Conservation (phyloP, 2,329 filamentous ascomycete genomes). For the Fusarium virguliforme region DNA sequence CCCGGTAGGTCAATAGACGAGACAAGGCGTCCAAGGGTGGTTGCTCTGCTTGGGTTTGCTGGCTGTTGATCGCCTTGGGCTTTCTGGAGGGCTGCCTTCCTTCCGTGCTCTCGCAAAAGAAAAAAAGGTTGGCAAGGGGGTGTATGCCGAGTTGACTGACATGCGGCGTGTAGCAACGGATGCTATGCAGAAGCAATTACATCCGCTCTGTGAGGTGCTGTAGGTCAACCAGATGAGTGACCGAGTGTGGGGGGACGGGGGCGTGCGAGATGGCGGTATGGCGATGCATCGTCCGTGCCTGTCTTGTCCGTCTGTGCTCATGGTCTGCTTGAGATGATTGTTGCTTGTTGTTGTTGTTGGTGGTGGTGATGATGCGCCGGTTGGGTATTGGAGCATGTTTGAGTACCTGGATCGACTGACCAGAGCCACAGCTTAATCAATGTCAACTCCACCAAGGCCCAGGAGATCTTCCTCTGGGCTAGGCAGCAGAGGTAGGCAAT, state of each 20-base stretch:
- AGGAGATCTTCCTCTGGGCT: slow-evolving; percentile 3
- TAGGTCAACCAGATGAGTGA: slow-evolving; percentile 32
- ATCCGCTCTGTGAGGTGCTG: slow-evolving; percentile 6
- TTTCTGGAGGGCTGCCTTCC: slow-evolving; percentile 21
- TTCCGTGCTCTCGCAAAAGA: slow-evolving; percentile 6
- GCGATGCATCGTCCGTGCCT: slow-evolving; percentile 19
- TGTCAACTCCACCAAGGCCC: slow-evolving; percentile 18
- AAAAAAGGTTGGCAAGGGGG: not conserved
- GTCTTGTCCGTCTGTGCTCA: slow-evolving; percentile 30
- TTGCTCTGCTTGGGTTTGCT: slow-evolving; percentile 27
- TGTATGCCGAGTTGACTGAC: slow-evolving; percentile 12
- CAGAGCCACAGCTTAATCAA: slow-evolving; percentile 12
- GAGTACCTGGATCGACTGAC: slow-evolving; percentile 28
- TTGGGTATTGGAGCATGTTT: slow-evolving; percentile 1
- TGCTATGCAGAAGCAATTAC: slow-evolving; percentile 30
- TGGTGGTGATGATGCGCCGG: slow-evolving; percentile 4
- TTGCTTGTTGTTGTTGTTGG: slow-evolving; percentile 1
- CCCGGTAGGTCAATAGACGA: slow-evolving; percentile 32
- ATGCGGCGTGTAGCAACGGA: slow-evolving; percentile 9
- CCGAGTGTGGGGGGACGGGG: slow-evolving; percentile 35
- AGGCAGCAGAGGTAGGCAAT: slow-evolving; percentile 41
- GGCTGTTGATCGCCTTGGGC: slow-evolving; percentile 15
- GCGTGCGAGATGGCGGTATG: slow-evolving; percentile 34
- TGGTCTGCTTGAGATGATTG: slow-evolving; percentile 15
- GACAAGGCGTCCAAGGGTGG: slow-evolving; percentile 28